Conservation (phyloP, 768 basidiomycete species). For the Calvatia gigantea region DNA sequence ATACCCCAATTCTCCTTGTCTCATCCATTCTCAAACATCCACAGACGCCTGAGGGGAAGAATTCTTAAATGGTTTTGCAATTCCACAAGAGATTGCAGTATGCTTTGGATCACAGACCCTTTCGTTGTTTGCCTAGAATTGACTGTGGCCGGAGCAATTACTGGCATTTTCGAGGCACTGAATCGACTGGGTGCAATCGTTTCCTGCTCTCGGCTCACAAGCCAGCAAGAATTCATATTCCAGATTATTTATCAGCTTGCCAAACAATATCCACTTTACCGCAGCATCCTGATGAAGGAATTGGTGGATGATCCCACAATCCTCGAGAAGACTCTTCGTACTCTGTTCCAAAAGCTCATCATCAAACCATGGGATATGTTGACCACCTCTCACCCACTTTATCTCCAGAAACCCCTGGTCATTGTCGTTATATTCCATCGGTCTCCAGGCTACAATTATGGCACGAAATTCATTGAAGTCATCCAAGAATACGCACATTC, state of each 20-base stretch:
- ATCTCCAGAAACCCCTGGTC: not conserved
- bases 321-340: slow-evolving; percentile 12
- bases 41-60: not conserved
- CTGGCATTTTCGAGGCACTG: not conserved
- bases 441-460: not conserved
- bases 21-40: not conserved
- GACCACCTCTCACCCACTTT: slow-evolving; percentile 3
- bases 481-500: not conserved
- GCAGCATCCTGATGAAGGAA: slow-evolving; percentile 13
- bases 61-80: not conserved
- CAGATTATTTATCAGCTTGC: not conserved
- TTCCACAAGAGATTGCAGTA: not conserved
- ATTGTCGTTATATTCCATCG: not conserved
- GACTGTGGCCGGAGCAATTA: not conserved
- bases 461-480: not conserved
- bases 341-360: slow-evolving; percentile 21
- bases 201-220: not conserved
- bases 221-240: not conserved
- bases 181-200: not conserved
- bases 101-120: not conserved
- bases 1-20: not conserved
- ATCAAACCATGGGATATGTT: slow-evolving; percentile 17
- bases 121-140: not conserved
- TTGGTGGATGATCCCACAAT: slow-evolving; percentile 20
- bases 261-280: slow-evolving; percentile 13